Percentiles rank a stretch among this genome's conserved stretches.
Evolutionary conservation across 2,329 filamentous ascomycete species (phyloP).

Genomic region (Geoglossum cookeanum): DNA sequence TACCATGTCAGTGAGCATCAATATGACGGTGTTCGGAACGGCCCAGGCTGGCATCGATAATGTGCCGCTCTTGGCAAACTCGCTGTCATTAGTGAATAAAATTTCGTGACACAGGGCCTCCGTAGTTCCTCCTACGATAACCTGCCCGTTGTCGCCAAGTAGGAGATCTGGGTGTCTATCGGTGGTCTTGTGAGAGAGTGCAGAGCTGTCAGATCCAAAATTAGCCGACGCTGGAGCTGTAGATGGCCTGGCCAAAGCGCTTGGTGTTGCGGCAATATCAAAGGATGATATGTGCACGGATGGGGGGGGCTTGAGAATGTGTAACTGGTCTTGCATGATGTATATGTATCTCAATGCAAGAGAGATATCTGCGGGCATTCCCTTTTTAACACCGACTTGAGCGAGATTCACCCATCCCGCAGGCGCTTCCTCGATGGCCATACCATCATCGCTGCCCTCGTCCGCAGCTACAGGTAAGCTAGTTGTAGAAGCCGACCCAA

Average conservation of each 20-base stretch:
- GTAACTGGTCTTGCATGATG: neutral
- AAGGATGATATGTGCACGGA: conserved; percentile 14
- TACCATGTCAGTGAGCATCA: conserved; percentile 13
- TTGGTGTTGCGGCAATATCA: conserved; percentile 11
- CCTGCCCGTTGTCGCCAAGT: conserved; percentile 10
- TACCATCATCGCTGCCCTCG: neutral
- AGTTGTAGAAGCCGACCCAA: neutral
- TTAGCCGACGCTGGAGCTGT: conserved; percentile 13
- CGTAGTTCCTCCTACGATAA: conserved; percentile 12
- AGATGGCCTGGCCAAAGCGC: conserved; percentile 12
- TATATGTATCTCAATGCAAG: neutral
- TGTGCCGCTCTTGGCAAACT: conserved; percentile 11
- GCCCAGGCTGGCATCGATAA: conserved; percentile 14
- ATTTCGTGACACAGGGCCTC: conserved; percentile 16
- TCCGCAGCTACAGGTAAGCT: neutral
- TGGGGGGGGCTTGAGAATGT: conserved; percentile 11
- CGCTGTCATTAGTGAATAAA: conserved; percentile 12
- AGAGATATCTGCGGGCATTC: neutral
- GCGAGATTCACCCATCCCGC: conserved; percentile 1
- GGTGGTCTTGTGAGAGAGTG: conserved; percentile 12
- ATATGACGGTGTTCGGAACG: conserved; percentile 13
- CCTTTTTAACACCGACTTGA: neutral
- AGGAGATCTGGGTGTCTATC: conserved; percentile 14
- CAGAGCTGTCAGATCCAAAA: conserved; percentile 10
- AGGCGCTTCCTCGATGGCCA: neutral